These are phyloP conservation scores for Fagus crenata DNA, from an alignment of 306 rosid genomes.

Conservation along the genomic window DNA sequence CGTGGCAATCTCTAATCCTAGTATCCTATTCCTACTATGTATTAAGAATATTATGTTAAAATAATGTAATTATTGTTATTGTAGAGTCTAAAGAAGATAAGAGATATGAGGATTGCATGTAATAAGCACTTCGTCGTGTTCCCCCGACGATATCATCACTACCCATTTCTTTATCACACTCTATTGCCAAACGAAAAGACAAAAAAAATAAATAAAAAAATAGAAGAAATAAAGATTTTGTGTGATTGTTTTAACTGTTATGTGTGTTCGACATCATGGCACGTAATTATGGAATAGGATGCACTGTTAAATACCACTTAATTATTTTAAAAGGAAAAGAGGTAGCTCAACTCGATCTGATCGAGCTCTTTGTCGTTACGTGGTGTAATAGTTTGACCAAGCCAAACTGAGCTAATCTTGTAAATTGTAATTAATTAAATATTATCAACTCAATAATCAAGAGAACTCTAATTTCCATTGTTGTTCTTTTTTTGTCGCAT, in stretches of 20 bases:
- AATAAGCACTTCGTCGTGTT: slow-evolving; percentile 34
- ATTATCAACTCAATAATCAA: slow-evolving; percentile 37
- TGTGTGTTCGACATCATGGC: slow-evolving; percentile 59
- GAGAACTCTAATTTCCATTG: slow-evolving; percentile 18
- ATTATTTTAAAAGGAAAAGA: slow-evolving; percentile 22
- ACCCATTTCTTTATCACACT: slow-evolving; percentile 22
- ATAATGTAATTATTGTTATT: neutral
- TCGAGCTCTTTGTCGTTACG: slow-evolving; percentile 44
- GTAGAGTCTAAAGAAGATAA: slow-evolving; percentile 14
- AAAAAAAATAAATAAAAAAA: slow-evolving; percentile 46
- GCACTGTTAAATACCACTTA: slow-evolving; percentile 22
- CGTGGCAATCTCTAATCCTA: slow-evolving; percentile 30
- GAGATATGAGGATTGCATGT: slow-evolving; percentile 25
- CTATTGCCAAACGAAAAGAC: slow-evolving; percentile 58
- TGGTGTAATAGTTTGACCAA: slow-evolving; percentile 30
- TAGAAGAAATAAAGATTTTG: slow-evolving; percentile 60
- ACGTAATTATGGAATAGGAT: slow-evolving; percentile 48
- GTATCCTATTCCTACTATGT: slow-evolving; percentile 2
- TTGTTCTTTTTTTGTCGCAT: slow-evolving; percentile 34
- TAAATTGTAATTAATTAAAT: slow-evolving; percentile 5
- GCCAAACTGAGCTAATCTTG: slow-evolving; percentile 32
- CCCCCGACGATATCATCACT: slow-evolving; percentile 15
- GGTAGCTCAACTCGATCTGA: slow-evolving; percentile 47
- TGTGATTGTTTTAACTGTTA: slow-evolving; percentile 39
- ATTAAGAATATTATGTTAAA: slow-evolving; percentile 18